Evolutionary conservation across 23 red algal genomes (phyloP).

Genomic region (Gracilaria gracilis): DNA sequence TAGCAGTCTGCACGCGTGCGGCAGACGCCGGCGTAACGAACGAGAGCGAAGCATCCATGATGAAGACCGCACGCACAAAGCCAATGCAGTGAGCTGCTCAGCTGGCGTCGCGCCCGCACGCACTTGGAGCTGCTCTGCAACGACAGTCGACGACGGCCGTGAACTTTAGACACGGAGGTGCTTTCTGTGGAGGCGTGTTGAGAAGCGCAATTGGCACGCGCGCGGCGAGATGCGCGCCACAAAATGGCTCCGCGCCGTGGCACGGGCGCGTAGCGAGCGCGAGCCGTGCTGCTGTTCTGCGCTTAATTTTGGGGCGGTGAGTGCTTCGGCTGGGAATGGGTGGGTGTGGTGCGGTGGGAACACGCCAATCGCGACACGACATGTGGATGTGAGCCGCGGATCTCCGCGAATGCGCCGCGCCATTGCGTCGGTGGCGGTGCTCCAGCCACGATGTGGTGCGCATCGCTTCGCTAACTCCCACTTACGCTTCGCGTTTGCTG

Average conservation of each 20-base stretch:
- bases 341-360: neutral
- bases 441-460: too few species aligned
- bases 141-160: neutral
- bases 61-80: neutral
- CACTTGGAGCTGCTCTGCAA: neutral
- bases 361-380: neutral
- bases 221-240: conserved; percentile 17
- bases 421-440: too few species aligned
- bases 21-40: conserved; percentile 45
- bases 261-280: neutral
- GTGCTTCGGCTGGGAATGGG: neutral
- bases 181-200: too few species aligned
- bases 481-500: too few species aligned
- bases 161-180: too few species aligned
- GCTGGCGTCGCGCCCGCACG: too few species aligned
- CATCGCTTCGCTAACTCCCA: too few species aligned
- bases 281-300: neutral
- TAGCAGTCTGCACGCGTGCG: conserved; percentile 5
- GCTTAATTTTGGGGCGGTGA: neutral
- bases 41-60: conserved; percentile 8
- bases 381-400: neutral
- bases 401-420: too few species aligned
- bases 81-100: too few species aligned
- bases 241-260: conserved; percentile 17
- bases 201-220: too few species aligned